These are phyloP conservation scores for Puya raimondii DNA, from an alignment of 176 grass and related monocot genomes.

Conservation along the genomic window DNA sequence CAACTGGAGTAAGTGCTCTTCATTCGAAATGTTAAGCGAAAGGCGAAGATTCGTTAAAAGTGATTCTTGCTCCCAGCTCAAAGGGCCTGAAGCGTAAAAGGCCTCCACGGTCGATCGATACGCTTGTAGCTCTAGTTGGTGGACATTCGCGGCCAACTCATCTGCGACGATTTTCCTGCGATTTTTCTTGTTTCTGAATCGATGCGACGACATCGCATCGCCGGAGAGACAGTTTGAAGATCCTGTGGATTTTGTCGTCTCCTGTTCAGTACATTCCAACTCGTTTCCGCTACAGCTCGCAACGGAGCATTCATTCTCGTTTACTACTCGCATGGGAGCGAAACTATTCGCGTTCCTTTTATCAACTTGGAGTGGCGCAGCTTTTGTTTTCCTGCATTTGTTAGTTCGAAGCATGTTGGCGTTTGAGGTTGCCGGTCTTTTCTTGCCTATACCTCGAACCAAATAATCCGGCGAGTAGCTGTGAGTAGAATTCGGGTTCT, in stretches of 20 bases:
- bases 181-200: slow-evolving; percentile 17
- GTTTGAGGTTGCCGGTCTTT: slow-evolving; percentile 27
- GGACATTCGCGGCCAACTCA: slow-evolving; percentile 25
- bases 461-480: slow-evolving; percentile 4
- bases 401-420: slow-evolving; percentile 9
- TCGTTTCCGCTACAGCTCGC: slow-evolving; percentile 57
- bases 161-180: background rate
- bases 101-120: slow-evolving; percentile 56
- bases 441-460: slow-evolving; percentile 26
- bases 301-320: slow-evolving; percentile 54
- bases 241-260: slow-evolving; percentile 6
- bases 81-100: slow-evolving; percentile 52
- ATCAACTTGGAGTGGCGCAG: slow-evolving; percentile 5
- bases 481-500: slow-evolving; percentile 8
- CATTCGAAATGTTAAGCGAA: slow-evolving; percentile 68
- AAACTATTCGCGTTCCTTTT: slow-evolving; percentile 1
- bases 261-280: slow-evolving; percentile 3
- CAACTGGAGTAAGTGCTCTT: slow-evolving; percentile 61
- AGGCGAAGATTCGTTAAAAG: slow-evolving; percentile 73
- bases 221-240: slow-evolving; percentile 4
- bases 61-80: slow-evolving; percentile 77
- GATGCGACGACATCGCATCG: slow-evolving; percentile 42
- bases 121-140: slow-evolving; percentile 54
- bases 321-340: slow-evolving; percentile 15
- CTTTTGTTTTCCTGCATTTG: slow-evolving; percentile 8